These are phyloP conservation scores for Rhododendron simsii DNA, from an alignment of 148 eudicot species.

Conservation along the genomic window DNA sequence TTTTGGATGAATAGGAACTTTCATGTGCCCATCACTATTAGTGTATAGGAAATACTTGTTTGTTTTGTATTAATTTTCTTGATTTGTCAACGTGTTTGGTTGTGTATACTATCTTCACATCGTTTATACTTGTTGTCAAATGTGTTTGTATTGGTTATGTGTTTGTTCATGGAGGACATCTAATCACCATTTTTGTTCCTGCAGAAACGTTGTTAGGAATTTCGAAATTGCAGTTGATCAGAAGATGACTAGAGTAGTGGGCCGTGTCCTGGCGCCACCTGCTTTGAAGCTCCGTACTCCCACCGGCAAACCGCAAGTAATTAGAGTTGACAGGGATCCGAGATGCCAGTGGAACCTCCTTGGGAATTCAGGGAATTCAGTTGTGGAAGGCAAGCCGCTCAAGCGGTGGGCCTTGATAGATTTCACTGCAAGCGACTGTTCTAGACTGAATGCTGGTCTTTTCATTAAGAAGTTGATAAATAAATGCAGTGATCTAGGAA, in stretches of 20 bases:
- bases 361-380: constrained; percentile 22
- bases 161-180: neutral
- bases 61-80: neutral
- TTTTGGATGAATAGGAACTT: neutral
- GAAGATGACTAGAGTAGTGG: constrained; percentile 46
- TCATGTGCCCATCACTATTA: neutral
- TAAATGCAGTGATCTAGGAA: constrained; percentile 36
- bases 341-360: constrained; percentile 55
- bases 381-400: constrained; percentile 38
- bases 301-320: neutral
- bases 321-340: constrained; percentile 27
- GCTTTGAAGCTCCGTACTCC: constrained; percentile 34
- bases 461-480: constrained; percentile 28
- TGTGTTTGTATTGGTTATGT: neutral
- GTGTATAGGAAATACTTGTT: neutral
- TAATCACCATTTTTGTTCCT: constrained; percentile 1
- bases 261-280: constrained; percentile 48
- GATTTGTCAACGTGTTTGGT: neutral
- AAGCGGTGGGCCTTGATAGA: constrained; percentile 57
- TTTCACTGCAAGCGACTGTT: constrained; percentile 15
- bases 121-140: neutral
- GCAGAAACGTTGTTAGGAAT: constrained; percentile 29
- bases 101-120: neutral
- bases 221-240: constrained; percentile 32
- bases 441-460: neutral